phyloP scores from a whole-genome alignment of 2,329 filamentous ascomycete species.

The Arthrocladium fulminans region DNA sequence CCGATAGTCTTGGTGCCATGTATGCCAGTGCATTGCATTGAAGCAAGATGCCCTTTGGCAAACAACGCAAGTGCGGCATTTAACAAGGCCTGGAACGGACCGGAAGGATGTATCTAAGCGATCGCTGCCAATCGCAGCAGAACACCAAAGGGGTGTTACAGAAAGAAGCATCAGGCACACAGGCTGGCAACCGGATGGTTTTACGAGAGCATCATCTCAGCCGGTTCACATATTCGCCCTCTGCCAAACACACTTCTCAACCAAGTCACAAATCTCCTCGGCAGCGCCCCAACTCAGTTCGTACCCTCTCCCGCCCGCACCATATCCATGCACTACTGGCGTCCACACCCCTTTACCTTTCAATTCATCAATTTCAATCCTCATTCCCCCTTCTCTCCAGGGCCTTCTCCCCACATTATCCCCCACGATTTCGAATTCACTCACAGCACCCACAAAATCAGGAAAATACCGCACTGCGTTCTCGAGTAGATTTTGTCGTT shows the following conservation, averaged over 20 bases:
- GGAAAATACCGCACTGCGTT: slow-evolving; percentile 35
- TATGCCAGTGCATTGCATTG: no score
- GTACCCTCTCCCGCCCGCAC: slow-evolving; percentile 52
- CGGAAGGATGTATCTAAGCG: no score
- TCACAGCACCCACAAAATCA: slow-evolving; percentile 27
- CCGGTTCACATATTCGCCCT: neutral
- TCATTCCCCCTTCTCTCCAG: slow-evolving; percentile 39
- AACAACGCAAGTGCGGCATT: no score
- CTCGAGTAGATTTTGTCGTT: slow-evolving; percentile 40
- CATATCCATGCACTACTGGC: slow-evolving; percentile 49
- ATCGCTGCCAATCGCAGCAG: no score
- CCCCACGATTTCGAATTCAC: slow-evolving; percentile 35
- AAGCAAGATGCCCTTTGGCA: no score
- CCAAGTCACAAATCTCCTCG: slow-evolving; percentile 17
- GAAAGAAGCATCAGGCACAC: no score
- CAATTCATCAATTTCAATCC: slow-evolving; percentile 44
- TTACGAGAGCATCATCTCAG: no score
- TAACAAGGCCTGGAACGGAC: no score
- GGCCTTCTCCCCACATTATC: slow-evolving; percentile 40
- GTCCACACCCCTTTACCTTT: slow-evolving; percentile 19
- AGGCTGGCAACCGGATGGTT: no score
- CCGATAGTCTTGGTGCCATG: no score
- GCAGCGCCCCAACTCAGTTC: slow-evolving; percentile 55
- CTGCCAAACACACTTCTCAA: neutral
- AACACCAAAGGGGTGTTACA: no score